Conservation (phyloP, 306 rosid genomes). For the Trifolium subterraneum region DNA sequence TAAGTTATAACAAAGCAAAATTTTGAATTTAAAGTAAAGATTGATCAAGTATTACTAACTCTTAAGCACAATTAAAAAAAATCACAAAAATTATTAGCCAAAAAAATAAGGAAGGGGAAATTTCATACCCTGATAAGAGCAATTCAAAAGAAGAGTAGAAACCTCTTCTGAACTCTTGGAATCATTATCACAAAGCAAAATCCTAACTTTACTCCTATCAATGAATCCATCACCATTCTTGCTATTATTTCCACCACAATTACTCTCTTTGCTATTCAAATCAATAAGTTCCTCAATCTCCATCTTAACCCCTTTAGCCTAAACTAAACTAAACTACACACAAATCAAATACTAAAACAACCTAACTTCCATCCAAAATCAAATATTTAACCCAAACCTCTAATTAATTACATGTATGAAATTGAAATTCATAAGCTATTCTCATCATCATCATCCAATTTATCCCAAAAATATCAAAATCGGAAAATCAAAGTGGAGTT, state of each 20-base stretch:
- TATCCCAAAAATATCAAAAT: not conserved
- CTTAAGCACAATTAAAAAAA: not conserved
- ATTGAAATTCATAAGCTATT: slow-evolving; percentile 9
- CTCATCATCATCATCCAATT: not conserved
- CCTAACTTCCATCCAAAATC: slow-evolving; percentile 25
- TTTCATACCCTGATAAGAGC: slow-evolving; percentile 84
- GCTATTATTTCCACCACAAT: slow-evolving; percentile 19
- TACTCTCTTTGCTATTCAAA: slow-evolving; percentile 23
- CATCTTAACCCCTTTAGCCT: slow-evolving; percentile 5
- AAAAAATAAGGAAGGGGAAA: not conserved
- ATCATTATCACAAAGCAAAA: slow-evolving; percentile 90
- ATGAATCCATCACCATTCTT: slow-evolving; percentile 73
- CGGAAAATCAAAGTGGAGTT: slow-evolving; percentile 1
- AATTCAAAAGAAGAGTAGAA: slow-evolving; percentile 75
- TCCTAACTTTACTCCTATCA: slow-evolving; percentile 93
- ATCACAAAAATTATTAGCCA: not conserved
- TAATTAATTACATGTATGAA: slow-evolving; percentile 4
- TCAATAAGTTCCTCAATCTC: slow-evolving; percentile 26
- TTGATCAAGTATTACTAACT: not conserved
- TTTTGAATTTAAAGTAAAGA: not conserved
- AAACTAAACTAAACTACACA: slow-evolving; percentile 24
- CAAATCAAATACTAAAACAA: slow-evolving; percentile 5
- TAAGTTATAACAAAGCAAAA: not conserved
- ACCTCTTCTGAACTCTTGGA: slow-evolving; percentile 79
- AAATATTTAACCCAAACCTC: not conserved